Percentiles rank a stretch among this genome's conserved stretches.
phyloP scores from a whole-genome alignment of 2,329 filamentous ascomycete genomes.

The Paraconiothyrium brasiliense region DNA sequence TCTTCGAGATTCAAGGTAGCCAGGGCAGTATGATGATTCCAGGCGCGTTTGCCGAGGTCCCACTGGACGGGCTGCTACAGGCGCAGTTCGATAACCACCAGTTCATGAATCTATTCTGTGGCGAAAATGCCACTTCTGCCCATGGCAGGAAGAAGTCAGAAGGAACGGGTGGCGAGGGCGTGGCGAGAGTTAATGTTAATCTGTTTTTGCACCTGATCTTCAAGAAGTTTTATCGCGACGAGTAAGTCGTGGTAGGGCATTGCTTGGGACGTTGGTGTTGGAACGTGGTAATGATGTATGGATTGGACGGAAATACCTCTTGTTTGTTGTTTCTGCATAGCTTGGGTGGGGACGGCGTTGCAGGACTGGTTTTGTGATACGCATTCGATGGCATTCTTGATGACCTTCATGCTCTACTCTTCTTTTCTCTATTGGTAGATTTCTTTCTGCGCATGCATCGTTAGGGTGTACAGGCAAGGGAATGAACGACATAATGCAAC shows the following conservation, averaged over 20 bases:
- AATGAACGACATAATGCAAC: too few species aligned
- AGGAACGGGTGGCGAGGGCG: slow-evolving; percentile 35
- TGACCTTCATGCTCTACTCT: too few species aligned
- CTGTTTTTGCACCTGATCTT: slow-evolving; percentile 95
- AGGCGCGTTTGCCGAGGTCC: slow-evolving; percentile 85
- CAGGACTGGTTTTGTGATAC: too few species aligned
- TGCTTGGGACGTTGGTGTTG: neutral
- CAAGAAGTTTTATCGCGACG: slow-evolving; percentile 89
- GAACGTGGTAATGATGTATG: too few species aligned
- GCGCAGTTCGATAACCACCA: slow-evolving; percentile 97
- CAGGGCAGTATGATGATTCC: slow-evolving; percentile 95
- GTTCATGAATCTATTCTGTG: slow-evolving; percentile 86
- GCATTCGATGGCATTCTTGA: too few species aligned
- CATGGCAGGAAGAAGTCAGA: slow-evolving; percentile 26
- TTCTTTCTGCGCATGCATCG: too few species aligned
- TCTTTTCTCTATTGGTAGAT: too few species aligned
- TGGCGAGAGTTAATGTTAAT: slow-evolving; percentile 91
- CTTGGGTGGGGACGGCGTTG: too few species aligned
- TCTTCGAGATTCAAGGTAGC: slow-evolving; percentile 91
- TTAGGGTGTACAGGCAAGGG: too few species aligned
- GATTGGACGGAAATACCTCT: too few species aligned
- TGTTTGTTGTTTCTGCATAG: too few species aligned
- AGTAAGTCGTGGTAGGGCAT: slow-evolving; percentile 17
- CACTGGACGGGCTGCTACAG: slow-evolving; percentile 92
- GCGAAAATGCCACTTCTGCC: slow-evolving; percentile 30